A percentile compares a stretch with the other conserved stretches of the same genome.
Evolutionary conservation across 2,329 filamentous ascomycete species (phyloP).

Genomic region (Scedosporium boydii): DNA sequence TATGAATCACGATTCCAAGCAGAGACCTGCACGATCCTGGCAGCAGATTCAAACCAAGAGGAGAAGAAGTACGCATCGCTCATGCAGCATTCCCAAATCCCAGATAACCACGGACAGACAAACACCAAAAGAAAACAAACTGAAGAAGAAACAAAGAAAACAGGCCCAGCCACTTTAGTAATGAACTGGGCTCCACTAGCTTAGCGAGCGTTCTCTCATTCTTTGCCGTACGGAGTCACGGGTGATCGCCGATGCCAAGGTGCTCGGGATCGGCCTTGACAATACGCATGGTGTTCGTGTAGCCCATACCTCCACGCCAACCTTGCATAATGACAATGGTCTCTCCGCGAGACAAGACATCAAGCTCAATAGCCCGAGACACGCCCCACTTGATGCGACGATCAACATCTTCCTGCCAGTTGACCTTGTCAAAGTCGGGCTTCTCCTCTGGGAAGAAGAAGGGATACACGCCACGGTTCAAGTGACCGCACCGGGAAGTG

Average conservation of each 20-base stretch:
- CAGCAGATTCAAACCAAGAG: not conserved
- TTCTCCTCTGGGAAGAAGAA: constrained; percentile 91
- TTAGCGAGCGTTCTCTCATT: not conserved
- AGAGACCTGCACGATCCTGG: not conserved
- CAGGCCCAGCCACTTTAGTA: not conserved
- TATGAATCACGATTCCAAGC: not conserved
- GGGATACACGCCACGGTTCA: constrained; percentile 96
- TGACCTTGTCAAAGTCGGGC: constrained; percentile 84
- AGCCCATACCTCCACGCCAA: constrained; percentile 85
- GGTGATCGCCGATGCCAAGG: constrained; percentile 42
- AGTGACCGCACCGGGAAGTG: constrained; percentile 81
- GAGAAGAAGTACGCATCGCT: not conserved
- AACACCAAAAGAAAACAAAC: not conserved
- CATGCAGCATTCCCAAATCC: not conserved
- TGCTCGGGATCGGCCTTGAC: constrained; percentile 51
- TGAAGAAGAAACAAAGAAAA: not conserved
- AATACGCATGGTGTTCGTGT: constrained; percentile 72
- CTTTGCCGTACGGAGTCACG: not conserved
- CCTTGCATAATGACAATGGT: constrained; percentile 77
- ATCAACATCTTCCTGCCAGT: constrained; percentile 99
- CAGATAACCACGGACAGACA: not conserved
- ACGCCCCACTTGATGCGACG: constrained; percentile 97
- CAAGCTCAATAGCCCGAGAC: constrained; percentile 72
- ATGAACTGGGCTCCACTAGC: not conserved
- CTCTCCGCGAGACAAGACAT: constrained; percentile 62